Evolutionary conservation across 2,329 filamentous ascomycete species (phyloP).

Genomic region (Blastomyces parvus): DNA sequence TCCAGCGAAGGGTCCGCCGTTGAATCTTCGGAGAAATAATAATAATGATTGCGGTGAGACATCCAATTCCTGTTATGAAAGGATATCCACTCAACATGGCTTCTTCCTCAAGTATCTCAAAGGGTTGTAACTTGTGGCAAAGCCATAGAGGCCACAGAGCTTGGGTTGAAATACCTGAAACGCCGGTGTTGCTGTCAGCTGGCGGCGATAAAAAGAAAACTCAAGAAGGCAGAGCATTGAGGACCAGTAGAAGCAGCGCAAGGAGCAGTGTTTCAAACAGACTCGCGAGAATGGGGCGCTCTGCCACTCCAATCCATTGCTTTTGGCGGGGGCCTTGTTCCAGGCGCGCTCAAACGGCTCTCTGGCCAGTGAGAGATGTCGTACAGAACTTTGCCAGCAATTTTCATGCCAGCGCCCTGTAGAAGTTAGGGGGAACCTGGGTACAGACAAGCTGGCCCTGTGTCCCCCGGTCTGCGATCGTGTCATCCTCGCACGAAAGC

Average conservation of each 20-base stretch:
- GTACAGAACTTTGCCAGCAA: not conserved
- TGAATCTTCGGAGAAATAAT: not conserved
- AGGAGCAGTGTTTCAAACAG: conserved; percentile 4
- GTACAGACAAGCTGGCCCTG: too few relatives aligned
- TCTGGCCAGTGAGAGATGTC: not conserved
- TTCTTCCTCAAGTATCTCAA: not conserved
- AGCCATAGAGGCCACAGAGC: not conserved
- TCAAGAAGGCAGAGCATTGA: not conserved
- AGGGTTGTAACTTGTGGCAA: not conserved
- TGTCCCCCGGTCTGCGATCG: not conserved
- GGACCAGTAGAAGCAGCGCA: not conserved
- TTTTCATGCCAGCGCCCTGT: too few relatives aligned
- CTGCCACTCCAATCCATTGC: not conserved
- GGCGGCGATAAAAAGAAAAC: not conserved
- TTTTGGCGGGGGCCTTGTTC: not conserved
- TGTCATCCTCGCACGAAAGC: not conserved
- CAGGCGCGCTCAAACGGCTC: not conserved
- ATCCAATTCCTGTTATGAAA: not conserved
- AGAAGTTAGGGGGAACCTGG: too few relatives aligned
- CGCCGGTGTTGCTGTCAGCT: not conserved
- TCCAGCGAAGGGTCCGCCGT: not conserved
- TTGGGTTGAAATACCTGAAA: not conserved
- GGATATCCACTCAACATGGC: not conserved
- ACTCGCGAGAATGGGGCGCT: not conserved
- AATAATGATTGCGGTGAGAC: not conserved